A percentile compares a stretch with the other conserved stretches of the same genome.
These are phyloP conservation scores for Polyporus tsugae DNA, from an alignment of 1,284 basidiomycete species.

Conservation along the genomic window DNA sequence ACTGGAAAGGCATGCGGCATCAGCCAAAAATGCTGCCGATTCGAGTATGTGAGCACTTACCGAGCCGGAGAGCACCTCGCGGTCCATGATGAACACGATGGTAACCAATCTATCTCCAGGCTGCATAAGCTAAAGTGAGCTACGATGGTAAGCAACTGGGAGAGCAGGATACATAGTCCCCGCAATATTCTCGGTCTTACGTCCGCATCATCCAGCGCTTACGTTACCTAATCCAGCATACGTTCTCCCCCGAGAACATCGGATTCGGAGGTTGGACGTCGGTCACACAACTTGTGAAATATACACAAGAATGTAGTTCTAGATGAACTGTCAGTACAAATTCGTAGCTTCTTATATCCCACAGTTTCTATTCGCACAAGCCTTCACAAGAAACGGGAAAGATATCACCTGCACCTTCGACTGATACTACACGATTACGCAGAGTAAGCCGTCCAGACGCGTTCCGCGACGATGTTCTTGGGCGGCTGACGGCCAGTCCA, in stretches of 20 bases:
- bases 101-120: neutral
- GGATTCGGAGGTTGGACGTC: neutral
- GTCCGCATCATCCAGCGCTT: neutral
- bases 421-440: neutral
- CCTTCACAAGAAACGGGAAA: neutral
- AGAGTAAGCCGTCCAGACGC: conserved; percentile 58
- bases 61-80: neutral
- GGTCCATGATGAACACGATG: neutral
- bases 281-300: neutral
- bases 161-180: neutral
- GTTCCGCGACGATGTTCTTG: conserved; percentile 50
- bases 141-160: neutral
- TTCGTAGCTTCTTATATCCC: neutral
- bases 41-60: neutral
- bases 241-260: conserved; percentile 5
- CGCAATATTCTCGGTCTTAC: neutral
- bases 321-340: neutral
- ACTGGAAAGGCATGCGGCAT: neutral
- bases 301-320: neutral
- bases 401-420: neutral
- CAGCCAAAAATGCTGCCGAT: neutral
- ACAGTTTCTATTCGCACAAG: neutral
- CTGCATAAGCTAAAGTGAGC: neutral
- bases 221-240: neutral
- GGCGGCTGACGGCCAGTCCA: conserved; percentile 82